Conservation (phyloP, 2,329 filamentous ascomycete species). For the Curvularia hawaiiensis region DNA sequence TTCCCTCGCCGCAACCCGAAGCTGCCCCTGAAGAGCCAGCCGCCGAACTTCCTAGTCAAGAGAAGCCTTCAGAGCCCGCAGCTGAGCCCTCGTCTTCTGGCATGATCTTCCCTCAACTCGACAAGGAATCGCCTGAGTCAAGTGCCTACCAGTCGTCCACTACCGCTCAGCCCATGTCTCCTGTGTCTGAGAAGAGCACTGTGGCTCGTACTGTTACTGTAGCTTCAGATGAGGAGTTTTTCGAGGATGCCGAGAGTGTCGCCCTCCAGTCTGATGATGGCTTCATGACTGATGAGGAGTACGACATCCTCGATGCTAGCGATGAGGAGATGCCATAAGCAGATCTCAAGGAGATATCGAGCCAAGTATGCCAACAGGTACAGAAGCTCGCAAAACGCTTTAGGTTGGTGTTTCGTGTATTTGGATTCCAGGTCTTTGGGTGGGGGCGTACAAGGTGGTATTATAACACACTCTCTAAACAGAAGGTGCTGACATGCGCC, state of each 20-base stretch:
- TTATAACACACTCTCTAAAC: conserved; percentile 8
- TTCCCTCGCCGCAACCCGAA: conserved; percentile 29
- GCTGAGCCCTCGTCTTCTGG: conserved; percentile 49
- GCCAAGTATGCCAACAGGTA: neutral
- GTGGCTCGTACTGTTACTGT: conserved; percentile 41
- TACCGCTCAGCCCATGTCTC: conserved; percentile 33
- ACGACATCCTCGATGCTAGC: conserved; percentile 93
- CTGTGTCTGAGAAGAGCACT: conserved; percentile 35
- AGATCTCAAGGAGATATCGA: neutral
- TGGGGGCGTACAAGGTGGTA: conserved; percentile 6
- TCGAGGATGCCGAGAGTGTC: conserved; percentile 64
- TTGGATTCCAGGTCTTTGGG: conserved; percentile 6
- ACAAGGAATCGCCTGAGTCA: conserved; percentile 85
- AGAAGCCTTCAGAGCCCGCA: conserved; percentile 29
- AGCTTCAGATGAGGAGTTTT: conserved; percentile 57
- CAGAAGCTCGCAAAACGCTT: conserved; percentile 3
- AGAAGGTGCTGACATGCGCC: conserved; percentile 13
- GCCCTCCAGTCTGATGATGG: conserved; percentile 64
- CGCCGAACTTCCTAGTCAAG: conserved; percentile 43
- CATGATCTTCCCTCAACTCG: conserved; percentile 97
- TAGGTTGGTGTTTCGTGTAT: conserved; percentile 9
- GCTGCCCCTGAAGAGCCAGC: conserved; percentile 20
- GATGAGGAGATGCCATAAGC: conserved; percentile 70
- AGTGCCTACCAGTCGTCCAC: conserved; percentile 72
- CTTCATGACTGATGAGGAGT: conserved; percentile 97